Conservation (phyloP, 805 yeast species). For the Suhomyces prunicola region DNA sequence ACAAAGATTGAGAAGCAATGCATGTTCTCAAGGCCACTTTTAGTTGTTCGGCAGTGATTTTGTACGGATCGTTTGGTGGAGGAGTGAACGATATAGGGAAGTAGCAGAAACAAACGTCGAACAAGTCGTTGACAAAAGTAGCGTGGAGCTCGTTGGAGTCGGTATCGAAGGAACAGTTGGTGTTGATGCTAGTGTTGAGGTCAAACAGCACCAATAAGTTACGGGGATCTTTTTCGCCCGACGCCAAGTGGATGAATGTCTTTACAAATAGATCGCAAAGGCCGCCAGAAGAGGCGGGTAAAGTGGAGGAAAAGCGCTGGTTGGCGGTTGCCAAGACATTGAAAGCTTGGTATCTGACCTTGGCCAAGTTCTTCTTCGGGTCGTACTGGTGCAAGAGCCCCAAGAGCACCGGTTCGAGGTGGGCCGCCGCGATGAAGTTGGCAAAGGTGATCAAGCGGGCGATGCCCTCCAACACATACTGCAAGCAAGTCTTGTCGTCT, state of each 20-base stretch:
- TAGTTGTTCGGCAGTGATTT: conserved; percentile 71
- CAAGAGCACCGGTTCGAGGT: conserved; percentile 9
- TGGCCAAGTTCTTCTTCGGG: conserved; percentile 58
- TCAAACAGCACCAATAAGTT: conserved; percentile 72
- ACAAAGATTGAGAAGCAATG: conserved; percentile 56
- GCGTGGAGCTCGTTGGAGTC: conserved; percentile 30
- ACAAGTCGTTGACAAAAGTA: conserved; percentile 59
- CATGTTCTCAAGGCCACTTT: conserved; percentile 60
- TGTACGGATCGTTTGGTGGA: conserved; percentile 84
- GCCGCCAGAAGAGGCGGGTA: not conserved
- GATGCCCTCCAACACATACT: conserved; percentile 54
- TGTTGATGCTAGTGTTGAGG: conserved; percentile 48
- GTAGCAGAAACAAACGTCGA: conserved; percentile 89
- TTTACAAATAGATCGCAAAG: conserved; percentile 45
- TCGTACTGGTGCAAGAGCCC: conserved; percentile 34
- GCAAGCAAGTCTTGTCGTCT: conserved; percentile 57
- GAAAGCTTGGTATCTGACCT: conserved; percentile 60
- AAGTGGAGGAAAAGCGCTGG: conserved; percentile 11
- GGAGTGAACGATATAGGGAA: conserved; percentile 96
- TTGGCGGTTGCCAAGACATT: conserved; percentile 41
- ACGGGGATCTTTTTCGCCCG: conserved; percentile 93
- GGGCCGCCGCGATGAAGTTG: conserved; percentile 35
- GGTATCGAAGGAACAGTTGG: conserved; percentile 28
- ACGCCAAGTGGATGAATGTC: conserved; percentile 64
- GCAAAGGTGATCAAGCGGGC: conserved; percentile 49